Evolutionary conservation across 2,329 filamentous ascomycete genomes (phyloP).

Genomic region (Colletotrichum abscissum): DNA sequence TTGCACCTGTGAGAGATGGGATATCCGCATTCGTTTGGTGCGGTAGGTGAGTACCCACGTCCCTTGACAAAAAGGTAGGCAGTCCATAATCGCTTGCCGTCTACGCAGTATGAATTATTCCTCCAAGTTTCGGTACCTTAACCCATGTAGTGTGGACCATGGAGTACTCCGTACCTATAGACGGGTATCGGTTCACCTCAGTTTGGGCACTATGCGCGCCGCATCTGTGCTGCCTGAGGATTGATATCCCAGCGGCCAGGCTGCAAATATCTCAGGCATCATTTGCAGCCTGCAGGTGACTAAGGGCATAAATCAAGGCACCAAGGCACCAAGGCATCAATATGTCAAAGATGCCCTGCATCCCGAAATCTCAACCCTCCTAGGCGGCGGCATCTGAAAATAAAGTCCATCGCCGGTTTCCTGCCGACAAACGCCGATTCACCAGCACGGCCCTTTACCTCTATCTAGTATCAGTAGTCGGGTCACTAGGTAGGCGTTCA

Average conservation of each 20-base stretch:
- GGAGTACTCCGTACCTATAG: too few species aligned
- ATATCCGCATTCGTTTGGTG: too few species aligned
- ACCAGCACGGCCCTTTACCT: background rate
- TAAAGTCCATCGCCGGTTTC: background rate
- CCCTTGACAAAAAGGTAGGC: too few species aligned
- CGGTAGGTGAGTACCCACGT: too few species aligned
- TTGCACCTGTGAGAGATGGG: too few species aligned
- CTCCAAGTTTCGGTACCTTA: too few species aligned
- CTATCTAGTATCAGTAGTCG: too few species aligned
- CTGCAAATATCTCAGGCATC: background rate
- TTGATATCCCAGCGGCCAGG: background rate
- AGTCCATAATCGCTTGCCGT: too few species aligned
- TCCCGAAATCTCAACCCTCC: background rate
- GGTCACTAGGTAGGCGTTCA: background rate
- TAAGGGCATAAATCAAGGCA: background rate
- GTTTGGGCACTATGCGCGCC: too few species aligned
- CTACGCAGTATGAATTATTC: too few species aligned
- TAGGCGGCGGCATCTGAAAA: background rate
- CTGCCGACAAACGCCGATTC: slow-evolving; percentile 9
- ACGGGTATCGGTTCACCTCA: too few species aligned
- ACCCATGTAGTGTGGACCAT: too few species aligned
- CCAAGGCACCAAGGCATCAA: background rate
- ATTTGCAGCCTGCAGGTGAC: background rate
- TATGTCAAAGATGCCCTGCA: background rate
- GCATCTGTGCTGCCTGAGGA: background rate